Conservation (phyloP, 2,329 filamentous ascomycete genomes). For the Fusarium tuaranense region DNA sequence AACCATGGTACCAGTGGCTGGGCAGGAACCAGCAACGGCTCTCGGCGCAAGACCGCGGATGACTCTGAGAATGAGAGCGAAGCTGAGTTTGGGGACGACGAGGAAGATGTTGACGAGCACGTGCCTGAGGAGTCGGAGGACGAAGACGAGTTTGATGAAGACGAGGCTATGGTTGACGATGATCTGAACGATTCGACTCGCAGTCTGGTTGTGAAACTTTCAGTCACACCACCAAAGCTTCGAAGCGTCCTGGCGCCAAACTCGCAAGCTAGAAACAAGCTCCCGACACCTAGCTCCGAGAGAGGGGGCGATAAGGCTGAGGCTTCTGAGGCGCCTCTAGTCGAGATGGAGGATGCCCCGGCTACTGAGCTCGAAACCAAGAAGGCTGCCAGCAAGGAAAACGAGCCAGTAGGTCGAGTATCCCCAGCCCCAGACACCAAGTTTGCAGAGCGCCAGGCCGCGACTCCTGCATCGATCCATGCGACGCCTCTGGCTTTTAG, state of each 20-base stretch:
- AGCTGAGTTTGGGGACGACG: constrained; percentile 81
- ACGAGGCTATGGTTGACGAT: constrained; percentile 66
- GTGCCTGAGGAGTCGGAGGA: constrained; percentile 71
- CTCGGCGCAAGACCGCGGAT: constrained; percentile 60
- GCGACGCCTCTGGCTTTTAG: constrained; percentile 67
- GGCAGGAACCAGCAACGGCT: constrained; percentile 46
- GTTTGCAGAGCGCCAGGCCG: constrained; percentile 30
- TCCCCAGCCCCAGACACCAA: constrained; percentile 24
- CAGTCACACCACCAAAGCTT: constrained; percentile 59
- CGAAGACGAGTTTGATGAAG: constrained; percentile 69
- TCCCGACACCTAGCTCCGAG: constrained; percentile 38
- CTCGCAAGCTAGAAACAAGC: constrained; percentile 36
- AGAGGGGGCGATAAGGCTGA: constrained; percentile 27
- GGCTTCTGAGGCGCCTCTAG: constrained; percentile 21
- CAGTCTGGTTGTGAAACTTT: constrained; percentile 82
- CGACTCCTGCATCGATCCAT: constrained; percentile 49
- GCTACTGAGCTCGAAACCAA: background rate
- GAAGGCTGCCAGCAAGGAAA: constrained; percentile 10
- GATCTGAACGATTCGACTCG: constrained; percentile 61
- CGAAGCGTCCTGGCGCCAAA: constrained; percentile 45
- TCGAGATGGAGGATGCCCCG: constrained; percentile 46
- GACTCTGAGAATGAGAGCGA: constrained; percentile 76
- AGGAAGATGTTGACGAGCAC: constrained; percentile 76
- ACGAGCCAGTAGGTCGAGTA: constrained; percentile 1
- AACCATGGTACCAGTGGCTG: constrained; percentile 64